A percentile compares a stretch with the other conserved stretches of the same genome.
phyloP scores from a whole-genome alignment of 2,329 filamentous ascomycete genomes.

The Fusarium floridanum region DNA sequence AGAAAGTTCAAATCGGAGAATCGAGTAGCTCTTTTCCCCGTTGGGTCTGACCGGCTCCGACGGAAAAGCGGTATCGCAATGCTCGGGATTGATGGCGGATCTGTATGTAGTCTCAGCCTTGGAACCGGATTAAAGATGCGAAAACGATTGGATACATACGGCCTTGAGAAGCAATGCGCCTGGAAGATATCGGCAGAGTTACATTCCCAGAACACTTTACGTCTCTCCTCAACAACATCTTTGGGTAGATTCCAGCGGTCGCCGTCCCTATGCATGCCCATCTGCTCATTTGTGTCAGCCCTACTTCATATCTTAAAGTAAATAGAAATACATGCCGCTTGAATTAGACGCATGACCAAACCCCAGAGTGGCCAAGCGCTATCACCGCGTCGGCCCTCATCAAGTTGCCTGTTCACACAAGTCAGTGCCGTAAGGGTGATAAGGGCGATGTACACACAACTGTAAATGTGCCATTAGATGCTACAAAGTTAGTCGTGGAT shows the following conservation, averaged over 20 bases:
- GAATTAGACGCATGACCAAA: constrained; percentile 5
- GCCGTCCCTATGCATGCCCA: constrained; percentile 9
- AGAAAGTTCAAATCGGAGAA: constrained; percentile 5
- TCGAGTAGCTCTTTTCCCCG: constrained; percentile 7
- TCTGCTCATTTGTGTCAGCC: not conserved
- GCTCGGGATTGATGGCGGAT: constrained; percentile 9
- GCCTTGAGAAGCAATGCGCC: constrained; percentile 4
- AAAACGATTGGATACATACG: not conserved
- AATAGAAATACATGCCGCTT: not conserved
- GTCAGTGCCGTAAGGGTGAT: not conserved
- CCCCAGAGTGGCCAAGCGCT: constrained; percentile 13
- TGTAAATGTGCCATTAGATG: constrained; percentile 6
- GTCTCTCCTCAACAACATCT: constrained; percentile 5
- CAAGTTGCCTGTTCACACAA: not conserved
- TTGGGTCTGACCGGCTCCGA: constrained; percentile 3
- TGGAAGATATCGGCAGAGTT: constrained; percentile 7
- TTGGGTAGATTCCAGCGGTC: constrained; percentile 9
- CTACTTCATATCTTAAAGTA: not conserved
- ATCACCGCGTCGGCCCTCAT: constrained; percentile 3
- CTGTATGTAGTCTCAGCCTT: not conserved
- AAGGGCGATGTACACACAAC: not conserved
- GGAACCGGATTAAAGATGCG: not conserved
- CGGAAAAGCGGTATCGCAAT: constrained; percentile 11
- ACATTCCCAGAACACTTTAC: constrained; percentile 9
- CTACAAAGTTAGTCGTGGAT: not conserved